These are phyloP conservation scores for Calvatia gigantea DNA, from an alignment of 768 basidiomycete genomes.

Conservation along the genomic window DNA sequence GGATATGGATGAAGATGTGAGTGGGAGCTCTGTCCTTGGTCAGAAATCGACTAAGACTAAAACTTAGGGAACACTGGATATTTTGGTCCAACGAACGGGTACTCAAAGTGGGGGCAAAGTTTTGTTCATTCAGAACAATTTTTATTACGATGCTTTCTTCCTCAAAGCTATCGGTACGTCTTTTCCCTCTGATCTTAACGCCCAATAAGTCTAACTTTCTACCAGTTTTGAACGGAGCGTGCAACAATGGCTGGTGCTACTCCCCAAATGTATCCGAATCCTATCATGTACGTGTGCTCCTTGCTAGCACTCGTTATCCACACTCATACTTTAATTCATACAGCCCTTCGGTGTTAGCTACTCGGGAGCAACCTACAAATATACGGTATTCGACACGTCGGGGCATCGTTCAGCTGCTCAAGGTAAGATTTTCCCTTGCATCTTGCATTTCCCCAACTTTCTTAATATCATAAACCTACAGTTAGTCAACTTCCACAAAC, in stretches of 20 bases:
- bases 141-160: slow-evolving; percentile 99
- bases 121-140: slow-evolving; percentile 91
- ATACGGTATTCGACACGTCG: slow-evolving; percentile 90
- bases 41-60: not conserved
- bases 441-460: slow-evolving; percentile 9
- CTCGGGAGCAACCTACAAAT: slow-evolving; percentile 94
- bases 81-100: slow-evolving; percentile 87
- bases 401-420: slow-evolving; percentile 89
- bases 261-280: slow-evolving; percentile 50
- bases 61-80: slow-evolving; percentile 77
- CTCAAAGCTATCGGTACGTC: slow-evolving; percentile 86
- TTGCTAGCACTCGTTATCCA: not conserved
- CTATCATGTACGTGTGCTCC: slow-evolving; percentile 64
- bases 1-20: slow-evolving; percentile 94
- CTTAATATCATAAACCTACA: slow-evolving; percentile 25
- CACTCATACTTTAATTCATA: not conserved
- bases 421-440: slow-evolving; percentile 39
- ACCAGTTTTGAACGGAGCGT: slow-evolving; percentile 90
- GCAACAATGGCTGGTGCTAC: slow-evolving; percentile 77
- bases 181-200: not conserved
- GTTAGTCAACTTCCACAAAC: slow-evolving; percentile 94
- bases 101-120: slow-evolving; percentile 57
- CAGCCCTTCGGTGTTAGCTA: slow-evolving; percentile 94
- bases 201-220: not conserved
- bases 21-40: slow-evolving; percentile 26